Base-by-base conservation (phyloP, 345 rosid genomes). In the Hypericum androsaemum region DNA sequence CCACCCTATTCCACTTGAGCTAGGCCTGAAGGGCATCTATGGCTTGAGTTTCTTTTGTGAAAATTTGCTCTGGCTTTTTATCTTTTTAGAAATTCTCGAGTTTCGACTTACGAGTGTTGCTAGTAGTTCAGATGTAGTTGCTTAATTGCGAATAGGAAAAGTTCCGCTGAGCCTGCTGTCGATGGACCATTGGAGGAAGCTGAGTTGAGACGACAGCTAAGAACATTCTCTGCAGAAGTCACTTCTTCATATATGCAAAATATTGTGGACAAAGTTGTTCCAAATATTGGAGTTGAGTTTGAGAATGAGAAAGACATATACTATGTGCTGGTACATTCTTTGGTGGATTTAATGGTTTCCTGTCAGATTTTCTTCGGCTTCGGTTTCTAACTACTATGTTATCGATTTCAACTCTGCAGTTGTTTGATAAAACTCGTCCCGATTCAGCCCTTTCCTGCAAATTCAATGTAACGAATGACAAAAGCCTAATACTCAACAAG, bases 401-500 rank as follows among this genome's bases (percentile, higher is more conserved):
- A 47, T 41, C 4, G 56, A 41, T 54, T 22, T 39, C 2, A 22
- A 22, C 49, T 44, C 14, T 45, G 52, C 53, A 86, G 95, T 43
- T 87, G 54, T 76, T 81, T 13, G 46, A 55, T 49, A 66, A 44
- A 22, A 55, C 43, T 28, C 41, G 39, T 5, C 65, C 70, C 6
- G 53, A 52, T 62, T 56, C 58, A 56, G 70, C 59, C 6, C 55
- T 87, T 42, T 56, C 65, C 10, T 81, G 89, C 75, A 83, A 81
- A 71, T 83, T 92, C 45, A 50, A 41, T 0, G 13, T 66, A 6
- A 61, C 41, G 12, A 79, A 67, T 61, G 83, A 71, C 59, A 64
- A 79, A 46, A 62, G 52, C 13, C 89, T 83, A 22, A 55, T 58
- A 42, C 62, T 80, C 37, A 72, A 79, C 60, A 76, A 76, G 89